phyloP scores from a whole-genome alignment of 768 basidiomycete genomes.

The Mycena venus region DNA sequence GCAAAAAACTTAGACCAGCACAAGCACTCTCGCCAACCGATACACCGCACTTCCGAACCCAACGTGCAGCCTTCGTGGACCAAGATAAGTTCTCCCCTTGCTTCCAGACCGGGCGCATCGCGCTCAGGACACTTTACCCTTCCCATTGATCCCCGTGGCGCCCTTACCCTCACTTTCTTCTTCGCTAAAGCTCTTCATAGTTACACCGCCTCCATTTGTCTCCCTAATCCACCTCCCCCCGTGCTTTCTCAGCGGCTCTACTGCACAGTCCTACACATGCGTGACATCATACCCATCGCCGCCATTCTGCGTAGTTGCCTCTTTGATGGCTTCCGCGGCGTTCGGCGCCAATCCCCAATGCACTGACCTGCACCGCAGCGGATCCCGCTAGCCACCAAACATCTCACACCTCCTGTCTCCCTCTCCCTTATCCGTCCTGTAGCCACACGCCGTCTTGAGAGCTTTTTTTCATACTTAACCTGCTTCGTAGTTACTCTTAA shows the following conservation, averaged over 20 bases:
- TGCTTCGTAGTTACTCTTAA: background rate
- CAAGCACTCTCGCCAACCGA: no score
- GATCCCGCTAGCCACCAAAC: background rate
- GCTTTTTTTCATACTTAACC: background rate
- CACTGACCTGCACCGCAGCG: background rate
- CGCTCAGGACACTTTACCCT: background rate
- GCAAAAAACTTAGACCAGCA: background rate
- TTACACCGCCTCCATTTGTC: background rate
- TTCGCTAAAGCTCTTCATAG: background rate
- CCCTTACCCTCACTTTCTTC: background rate
- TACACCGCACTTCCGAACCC: no score
- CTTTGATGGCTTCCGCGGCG: background rate
- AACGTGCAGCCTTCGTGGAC: background rate
- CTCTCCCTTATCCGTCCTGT: background rate
- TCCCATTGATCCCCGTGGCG: background rate
- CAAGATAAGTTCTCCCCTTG: background rate
- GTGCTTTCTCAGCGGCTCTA: background rate
- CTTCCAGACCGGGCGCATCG: background rate
- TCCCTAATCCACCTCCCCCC: background rate
- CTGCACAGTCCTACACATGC: background rate
- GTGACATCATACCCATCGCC: background rate
- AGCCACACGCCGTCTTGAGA: background rate
- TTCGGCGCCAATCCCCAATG: constrained; percentile 1
- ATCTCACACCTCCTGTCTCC: background rate
- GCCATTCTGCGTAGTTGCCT: background rate